A percentile compares a stretch with the other conserved stretches of the same genome.
These are phyloP conservation scores for Lobosporangium transversale DNA, from an alignment of 192 early-diverging fungal genomes.

Conservation along the genomic window DNA sequence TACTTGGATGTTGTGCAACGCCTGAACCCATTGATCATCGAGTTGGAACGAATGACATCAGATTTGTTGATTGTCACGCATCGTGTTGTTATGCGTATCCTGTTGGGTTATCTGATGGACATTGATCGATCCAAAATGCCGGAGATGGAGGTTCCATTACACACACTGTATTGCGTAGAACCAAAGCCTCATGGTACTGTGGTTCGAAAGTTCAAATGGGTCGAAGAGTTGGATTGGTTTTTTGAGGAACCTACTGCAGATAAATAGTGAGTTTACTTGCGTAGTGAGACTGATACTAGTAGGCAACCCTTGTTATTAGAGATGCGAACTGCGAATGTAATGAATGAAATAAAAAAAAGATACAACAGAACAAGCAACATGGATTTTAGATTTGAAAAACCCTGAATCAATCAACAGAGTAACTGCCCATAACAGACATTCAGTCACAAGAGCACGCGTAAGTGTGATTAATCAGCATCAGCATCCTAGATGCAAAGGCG, in stretches of 20 bases:
- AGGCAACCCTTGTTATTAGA: too few relatives aligned
- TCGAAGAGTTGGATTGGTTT: slow-evolving; percentile 50
- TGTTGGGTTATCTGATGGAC: slow-evolving; percentile 91
- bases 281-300: too few relatives aligned
- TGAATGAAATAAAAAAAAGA: too few relatives aligned
- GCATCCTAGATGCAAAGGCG: too few relatives aligned
- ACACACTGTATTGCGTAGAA: slow-evolving; percentile 80
- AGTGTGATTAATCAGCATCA: too few relatives aligned
- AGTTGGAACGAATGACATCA: slow-evolving; percentile 92
- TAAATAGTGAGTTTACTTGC: background rate
- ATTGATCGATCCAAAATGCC: slow-evolving; percentile 84
- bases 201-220: slow-evolving; percentile 29
- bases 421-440: too few relatives aligned
- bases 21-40: slow-evolving; percentile 91
- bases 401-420: too few relatives aligned
- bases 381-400: too few relatives aligned
- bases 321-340: too few relatives aligned
- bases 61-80: slow-evolving; percentile 92
- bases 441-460: too few relatives aligned
- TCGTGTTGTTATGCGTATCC: slow-evolving; percentile 88
- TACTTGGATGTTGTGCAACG: slow-evolving; percentile 95
- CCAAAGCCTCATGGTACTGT: slow-evolving; percentile 87
- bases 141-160: slow-evolving; percentile 81
- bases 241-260: slow-evolving; percentile 17
- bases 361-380: too few relatives aligned